These are phyloP conservation scores for Lachnellula subtilissima DNA, from an alignment of 2,329 filamentous ascomycete species.

Conservation along the genomic window DNA sequence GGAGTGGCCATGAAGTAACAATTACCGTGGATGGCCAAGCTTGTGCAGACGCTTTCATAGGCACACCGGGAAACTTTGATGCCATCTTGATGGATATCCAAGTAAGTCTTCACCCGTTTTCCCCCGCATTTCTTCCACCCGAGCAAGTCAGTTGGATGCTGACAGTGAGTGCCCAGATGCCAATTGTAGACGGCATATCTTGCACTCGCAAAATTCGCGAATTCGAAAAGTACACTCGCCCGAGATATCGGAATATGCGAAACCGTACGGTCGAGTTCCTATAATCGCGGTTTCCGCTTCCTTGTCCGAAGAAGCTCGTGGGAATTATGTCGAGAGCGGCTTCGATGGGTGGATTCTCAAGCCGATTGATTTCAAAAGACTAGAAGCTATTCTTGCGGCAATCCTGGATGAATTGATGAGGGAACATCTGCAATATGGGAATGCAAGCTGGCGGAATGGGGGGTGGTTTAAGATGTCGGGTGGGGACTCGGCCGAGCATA, in stretches of 20 bases:
- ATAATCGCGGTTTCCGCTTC: constrained; percentile 22
- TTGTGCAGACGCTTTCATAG: constrained; percentile 67
- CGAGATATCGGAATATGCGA: neutral
- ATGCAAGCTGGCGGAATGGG: constrained; percentile 12
- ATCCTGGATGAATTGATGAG: constrained; percentile 13
- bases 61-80: constrained; percentile 34
- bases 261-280: constrained; percentile 12
- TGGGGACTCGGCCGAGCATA: no score
- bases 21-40: constrained; percentile 70
- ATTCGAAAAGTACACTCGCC: constrained; percentile 6
- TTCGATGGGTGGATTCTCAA: constrained; percentile 23
- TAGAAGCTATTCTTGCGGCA: constrained; percentile 15
- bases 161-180: constrained; percentile 8
- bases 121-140: no score
- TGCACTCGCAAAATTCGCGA: constrained; percentile 17
- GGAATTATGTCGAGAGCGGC: constrained; percentile 12
- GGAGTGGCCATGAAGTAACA: constrained; percentile 67
- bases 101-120: neutral
- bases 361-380: constrained; percentile 18
- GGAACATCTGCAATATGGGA: constrained; percentile 11
- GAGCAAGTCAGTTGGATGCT: neutral
- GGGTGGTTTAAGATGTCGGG: constrained; percentile 15
- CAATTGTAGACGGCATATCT: constrained; percentile 15
- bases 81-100: constrained; percentile 22
- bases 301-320: constrained; percentile 7